phyloP scores from a whole-genome alignment of 2,329 filamentous ascomycete genomes.

The Pseudocercospora musae region DNA sequence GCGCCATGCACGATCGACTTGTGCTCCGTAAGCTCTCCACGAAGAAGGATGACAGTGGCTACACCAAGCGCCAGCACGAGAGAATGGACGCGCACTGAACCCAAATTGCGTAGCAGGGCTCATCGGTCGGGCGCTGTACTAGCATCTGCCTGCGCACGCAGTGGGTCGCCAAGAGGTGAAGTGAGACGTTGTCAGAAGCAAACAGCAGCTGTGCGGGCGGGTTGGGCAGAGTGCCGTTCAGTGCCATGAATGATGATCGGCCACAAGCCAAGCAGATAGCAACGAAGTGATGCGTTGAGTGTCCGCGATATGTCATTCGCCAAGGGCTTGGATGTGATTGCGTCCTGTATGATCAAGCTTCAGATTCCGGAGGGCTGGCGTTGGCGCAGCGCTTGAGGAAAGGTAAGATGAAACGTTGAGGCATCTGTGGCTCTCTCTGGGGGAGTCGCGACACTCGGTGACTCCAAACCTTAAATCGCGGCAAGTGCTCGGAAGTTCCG shows the following conservation, averaged over 20 bases:
- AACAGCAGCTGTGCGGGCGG: constrained; percentile 12
- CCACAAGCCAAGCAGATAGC: constrained; percentile 13
- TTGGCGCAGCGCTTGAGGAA: constrained; percentile 10
- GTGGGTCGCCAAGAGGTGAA: constrained; percentile 22
- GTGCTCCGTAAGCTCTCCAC: constrained; percentile 1
- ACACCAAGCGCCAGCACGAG: constrained; percentile 10
- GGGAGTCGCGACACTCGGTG: not conserved
- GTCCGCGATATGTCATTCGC: constrained; percentile 15
- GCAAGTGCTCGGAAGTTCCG: constrained; percentile 2
- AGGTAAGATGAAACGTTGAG: constrained; percentile 10
- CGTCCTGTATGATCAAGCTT: not conserved
- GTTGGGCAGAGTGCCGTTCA: constrained; percentile 4
- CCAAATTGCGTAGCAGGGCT: constrained; percentile 4
- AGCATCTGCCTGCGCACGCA: constrained; percentile 17
- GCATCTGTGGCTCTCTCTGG: constrained; percentile 1
- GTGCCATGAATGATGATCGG: constrained; percentile 15
- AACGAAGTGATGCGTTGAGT: constrained; percentile 15
- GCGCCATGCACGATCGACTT: constrained; percentile 17
- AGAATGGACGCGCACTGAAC: constrained; percentile 5
- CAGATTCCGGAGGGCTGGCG: constrained; percentile 1
- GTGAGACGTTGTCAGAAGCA: constrained; percentile 20
- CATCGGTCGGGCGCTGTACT: constrained; percentile 10
- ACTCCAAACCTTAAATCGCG: constrained; percentile 3
- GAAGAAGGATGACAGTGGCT: constrained; percentile 14
- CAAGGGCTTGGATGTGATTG: constrained; percentile 12